Evolutionary conservation across 2,329 filamentous ascomycete genomes (phyloP).

Genomic region (Cordyceps cateniannulata): DNA sequence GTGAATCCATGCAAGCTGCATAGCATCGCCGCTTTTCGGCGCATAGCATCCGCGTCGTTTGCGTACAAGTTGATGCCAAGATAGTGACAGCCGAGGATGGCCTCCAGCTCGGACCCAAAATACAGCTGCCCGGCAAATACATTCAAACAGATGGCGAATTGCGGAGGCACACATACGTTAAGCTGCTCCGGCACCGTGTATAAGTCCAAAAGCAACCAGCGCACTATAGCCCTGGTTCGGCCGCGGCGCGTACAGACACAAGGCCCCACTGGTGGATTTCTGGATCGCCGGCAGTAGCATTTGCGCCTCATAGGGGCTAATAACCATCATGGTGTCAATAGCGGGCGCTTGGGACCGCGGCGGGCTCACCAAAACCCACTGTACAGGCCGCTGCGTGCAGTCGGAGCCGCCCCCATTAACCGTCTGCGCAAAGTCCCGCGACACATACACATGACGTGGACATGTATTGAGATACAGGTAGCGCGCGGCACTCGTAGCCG

Average conservation of each 20-base stretch:
- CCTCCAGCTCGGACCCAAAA: slow-evolving; percentile 47
- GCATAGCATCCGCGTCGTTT: background rate
- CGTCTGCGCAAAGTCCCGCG: background rate
- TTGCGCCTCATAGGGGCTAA: slow-evolving; percentile 57
- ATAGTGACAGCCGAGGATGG: slow-evolving; percentile 42
- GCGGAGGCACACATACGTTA: background rate
- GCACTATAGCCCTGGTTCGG: background rate
- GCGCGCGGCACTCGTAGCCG: background rate
- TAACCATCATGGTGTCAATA: slow-evolving; percentile 36
- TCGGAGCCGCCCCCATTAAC: background rate
- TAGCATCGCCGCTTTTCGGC: too few relatives aligned
- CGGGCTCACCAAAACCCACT: background rate
- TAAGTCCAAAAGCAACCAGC: background rate
- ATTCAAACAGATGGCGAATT: slow-evolving; percentile 37
- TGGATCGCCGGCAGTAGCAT: slow-evolving; percentile 34
- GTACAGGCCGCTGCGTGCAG: background rate
- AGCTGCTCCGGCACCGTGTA: background rate
- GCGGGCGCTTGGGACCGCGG: background rate
- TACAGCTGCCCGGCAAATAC: slow-evolving; percentile 66
- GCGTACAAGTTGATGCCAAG: slow-evolving; percentile 36
- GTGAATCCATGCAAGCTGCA: slow-evolving; percentile 16
- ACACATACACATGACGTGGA: background rate
- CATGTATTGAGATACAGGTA: background rate
- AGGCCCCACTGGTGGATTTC: slow-evolving; percentile 23
- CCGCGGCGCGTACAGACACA: slow-evolving; percentile 39